These are phyloP conservation scores for Salvia miltiorrhiza DNA, from an alignment of 257 asterid genomes.

Conservation along the genomic window DNA sequence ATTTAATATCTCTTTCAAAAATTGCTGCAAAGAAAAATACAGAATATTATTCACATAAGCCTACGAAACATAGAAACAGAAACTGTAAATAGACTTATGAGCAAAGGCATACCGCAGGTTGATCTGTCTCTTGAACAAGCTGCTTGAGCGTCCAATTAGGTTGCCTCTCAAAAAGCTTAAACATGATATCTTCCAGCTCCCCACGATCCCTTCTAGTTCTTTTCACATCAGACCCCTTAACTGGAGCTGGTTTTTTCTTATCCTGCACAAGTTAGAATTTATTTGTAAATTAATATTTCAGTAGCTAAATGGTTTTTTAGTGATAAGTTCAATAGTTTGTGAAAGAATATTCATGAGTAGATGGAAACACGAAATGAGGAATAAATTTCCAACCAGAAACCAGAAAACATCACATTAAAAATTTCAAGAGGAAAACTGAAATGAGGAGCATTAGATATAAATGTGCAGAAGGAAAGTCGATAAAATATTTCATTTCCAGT, in stretches of 20 bases:
- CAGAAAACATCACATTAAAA: background rate
- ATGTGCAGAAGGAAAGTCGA: background rate
- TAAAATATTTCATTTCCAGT: background rate
- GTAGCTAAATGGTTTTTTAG: background rate
- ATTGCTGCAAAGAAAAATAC: slow-evolving; percentile 57
- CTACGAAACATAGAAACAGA: background rate
- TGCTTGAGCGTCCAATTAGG: slow-evolving; percentile 93
- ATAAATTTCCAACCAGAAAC: background rate
- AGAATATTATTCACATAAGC: background rate
- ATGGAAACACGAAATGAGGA: background rate
- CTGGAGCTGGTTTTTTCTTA: slow-evolving; percentile 78
- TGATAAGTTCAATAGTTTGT: background rate
- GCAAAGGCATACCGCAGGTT: slow-evolving; percentile 71
- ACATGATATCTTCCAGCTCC: slow-evolving; percentile 90
- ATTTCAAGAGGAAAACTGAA: background rate
- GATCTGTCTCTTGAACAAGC: slow-evolving; percentile 91
- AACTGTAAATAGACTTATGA: background rate
- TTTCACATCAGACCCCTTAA: slow-evolving; percentile 72
- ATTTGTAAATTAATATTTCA: background rate
- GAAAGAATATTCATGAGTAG: background rate
- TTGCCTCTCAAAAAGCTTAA: slow-evolving; percentile 86
- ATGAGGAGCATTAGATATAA: background rate
- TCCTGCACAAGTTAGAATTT: slow-evolving; percentile 47
- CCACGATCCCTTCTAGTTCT: slow-evolving; percentile 92
- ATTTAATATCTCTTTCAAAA: slow-evolving; percentile 82